phyloP scores from a whole-genome alignment of 352 stramenopile genomes.

The Pythium rhizo-oryzae region DNA sequence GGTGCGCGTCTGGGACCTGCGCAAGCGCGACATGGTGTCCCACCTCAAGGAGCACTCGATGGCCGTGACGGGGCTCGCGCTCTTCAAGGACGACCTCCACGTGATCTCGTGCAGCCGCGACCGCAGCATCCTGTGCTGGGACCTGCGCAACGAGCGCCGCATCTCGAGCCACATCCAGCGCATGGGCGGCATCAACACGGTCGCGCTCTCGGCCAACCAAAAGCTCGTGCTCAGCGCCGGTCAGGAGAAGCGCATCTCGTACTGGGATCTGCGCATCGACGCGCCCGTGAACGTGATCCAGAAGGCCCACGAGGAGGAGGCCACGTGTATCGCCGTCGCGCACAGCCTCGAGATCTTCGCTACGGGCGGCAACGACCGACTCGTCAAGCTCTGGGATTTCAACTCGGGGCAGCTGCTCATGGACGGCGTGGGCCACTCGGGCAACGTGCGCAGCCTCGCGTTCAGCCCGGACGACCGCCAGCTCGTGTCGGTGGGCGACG shows the following conservation, averaged over 20 bases:
- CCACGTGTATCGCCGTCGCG: constrained; percentile 88
- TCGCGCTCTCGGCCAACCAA: constrained; percentile 88
- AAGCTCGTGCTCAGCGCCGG: constrained; percentile 90
- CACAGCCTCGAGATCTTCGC: constrained; percentile 85
- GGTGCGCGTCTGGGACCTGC: constrained; percentile 93
- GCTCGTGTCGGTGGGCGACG: constrained; percentile 89
- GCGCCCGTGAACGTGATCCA: constrained; percentile 80
- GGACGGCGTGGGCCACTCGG: constrained; percentile 81
- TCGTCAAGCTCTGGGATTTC: constrained; percentile 91
- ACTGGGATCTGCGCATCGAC: constrained; percentile 91
- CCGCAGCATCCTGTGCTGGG: constrained; percentile 93
- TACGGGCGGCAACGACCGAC: constrained; percentile 83
- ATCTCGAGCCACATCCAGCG: constrained; percentile 91
- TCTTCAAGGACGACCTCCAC: constrained; percentile 92
- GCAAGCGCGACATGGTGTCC: constrained; percentile 87
- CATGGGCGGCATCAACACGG: constrained; percentile 93
- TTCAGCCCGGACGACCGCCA: constrained; percentile 93
- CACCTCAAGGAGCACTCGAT: constrained; percentile 94
- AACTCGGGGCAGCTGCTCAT: constrained; percentile 59
- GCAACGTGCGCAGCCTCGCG: constrained; percentile 63
- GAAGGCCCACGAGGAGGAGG: constrained; percentile 82
- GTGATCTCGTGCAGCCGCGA: constrained; percentile 90
- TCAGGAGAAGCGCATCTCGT: constrained; percentile 93
- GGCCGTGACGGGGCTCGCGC: constrained; percentile 77
- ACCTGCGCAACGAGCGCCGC: constrained; percentile 86